These are phyloP conservation scores for Prosopis cineraria DNA, from an alignment of 306 rosid genomes.

Conservation along the genomic window DNA sequence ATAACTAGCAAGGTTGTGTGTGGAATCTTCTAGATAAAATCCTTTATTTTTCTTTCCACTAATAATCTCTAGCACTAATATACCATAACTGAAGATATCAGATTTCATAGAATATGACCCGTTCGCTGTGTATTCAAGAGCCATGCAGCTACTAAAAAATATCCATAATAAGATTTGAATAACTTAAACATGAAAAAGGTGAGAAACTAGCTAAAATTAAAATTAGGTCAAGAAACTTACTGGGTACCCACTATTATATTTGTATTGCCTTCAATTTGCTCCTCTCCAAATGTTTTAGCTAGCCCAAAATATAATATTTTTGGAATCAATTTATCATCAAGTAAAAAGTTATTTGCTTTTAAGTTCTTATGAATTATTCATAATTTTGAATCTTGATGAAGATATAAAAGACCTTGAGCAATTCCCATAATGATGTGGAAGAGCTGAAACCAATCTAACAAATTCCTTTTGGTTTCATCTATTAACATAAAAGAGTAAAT, in stretches of 20 bases:
- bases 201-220: too few species aligned
- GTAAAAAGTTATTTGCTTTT: constrained; percentile 25
- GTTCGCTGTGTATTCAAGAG: constrained; percentile 45
- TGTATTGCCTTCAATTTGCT: constrained; percentile 1
- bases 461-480: neutral
- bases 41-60: constrained; percentile 47
- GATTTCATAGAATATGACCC: constrained; percentile 38
- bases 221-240: constrained; percentile 22
- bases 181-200: neutral
- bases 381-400: constrained; percentile 14
- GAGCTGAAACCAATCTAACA: neutral
- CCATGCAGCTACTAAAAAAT: constrained; percentile 44
- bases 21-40: constrained; percentile 25
- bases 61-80: constrained; percentile 43
- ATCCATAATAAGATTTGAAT: neutral
- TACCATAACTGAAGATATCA: constrained; percentile 14
- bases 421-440: neutral
- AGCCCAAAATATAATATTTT: constrained; percentile 54
- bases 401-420: neutral
- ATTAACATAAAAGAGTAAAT: neutral
- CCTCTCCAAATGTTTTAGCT: constrained; percentile 36
- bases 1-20: constrained; percentile 35
- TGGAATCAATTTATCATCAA: constrained; percentile 42
- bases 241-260: constrained; percentile 42
- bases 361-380: neutral